phyloP scores from a whole-genome alignment of 169 alveolate genomes.

The Plasmodium falciparum region DNA sequence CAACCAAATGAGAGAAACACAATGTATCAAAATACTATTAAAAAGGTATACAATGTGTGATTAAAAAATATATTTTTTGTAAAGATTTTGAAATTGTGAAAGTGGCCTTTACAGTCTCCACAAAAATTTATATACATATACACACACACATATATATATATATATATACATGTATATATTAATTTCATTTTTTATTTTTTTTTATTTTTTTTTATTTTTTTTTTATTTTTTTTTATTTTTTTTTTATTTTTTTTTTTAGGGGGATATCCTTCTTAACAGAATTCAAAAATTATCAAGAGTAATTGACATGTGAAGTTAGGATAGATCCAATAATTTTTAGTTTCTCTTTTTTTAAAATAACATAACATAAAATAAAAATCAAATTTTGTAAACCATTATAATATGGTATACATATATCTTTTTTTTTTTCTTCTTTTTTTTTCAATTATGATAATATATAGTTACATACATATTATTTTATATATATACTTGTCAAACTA shows the following conservation, averaged over 20 bases:
- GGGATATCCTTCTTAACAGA: constrained; percentile 93
- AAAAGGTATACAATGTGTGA: constrained; percentile 79
- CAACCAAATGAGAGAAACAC: constrained; percentile 92
- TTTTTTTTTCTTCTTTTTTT: constrained; percentile 6
- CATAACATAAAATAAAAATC: no score
- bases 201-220: no score
- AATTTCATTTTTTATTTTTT: neutral
- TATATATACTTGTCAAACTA: no score
- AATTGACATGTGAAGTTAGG: constrained; percentile 89
- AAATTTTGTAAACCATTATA: no score
- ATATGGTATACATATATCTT: no score
- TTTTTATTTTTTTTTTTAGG: constrained; percentile 75
- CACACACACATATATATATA: neutral
- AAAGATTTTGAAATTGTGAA: neutral
- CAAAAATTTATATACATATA: neutral
- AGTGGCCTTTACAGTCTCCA: neutral
- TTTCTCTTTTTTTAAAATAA: neutral
- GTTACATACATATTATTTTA: neutral
- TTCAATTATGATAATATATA: neutral
- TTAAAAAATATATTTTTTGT: neutral
- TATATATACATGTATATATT: neutral
- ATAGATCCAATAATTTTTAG: neutral
- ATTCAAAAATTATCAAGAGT: constrained; percentile 94
- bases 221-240: no score
- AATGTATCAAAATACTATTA: constrained; percentile 88